These are phyloP conservation scores for Collybia sordida DNA, from an alignment of 768 basidiomycete species.

Conservation along the genomic window DNA sequence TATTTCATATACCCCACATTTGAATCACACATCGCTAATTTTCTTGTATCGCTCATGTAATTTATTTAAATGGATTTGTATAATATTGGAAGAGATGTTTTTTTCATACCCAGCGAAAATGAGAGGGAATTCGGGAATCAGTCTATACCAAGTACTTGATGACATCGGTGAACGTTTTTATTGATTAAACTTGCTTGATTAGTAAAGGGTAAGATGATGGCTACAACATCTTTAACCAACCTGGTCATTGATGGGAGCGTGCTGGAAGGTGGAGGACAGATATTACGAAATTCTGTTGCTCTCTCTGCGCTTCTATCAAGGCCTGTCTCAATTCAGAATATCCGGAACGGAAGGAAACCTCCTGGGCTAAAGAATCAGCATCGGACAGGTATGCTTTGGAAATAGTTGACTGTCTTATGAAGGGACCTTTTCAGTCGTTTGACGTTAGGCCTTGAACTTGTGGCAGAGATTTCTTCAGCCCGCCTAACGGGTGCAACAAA, in stretches of 20 bases:
- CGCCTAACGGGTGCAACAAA: constrained; percentile 52
- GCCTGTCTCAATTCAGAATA: constrained; percentile 58
- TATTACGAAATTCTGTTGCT: constrained; percentile 67
- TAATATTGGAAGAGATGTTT: too few relatives aligned
- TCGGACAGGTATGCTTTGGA: constrained; percentile 47
- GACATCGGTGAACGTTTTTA: not conserved
- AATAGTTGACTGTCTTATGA: not conserved
- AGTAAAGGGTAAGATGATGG: constrained; percentile 1
- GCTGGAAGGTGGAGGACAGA: constrained; percentile 68
- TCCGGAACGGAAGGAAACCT: constrained; percentile 55
- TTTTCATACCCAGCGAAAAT: too few relatives aligned
- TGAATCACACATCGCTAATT: not conserved
- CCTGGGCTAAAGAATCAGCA: constrained; percentile 77
- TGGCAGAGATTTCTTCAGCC: constrained; percentile 58
- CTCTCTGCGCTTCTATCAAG: constrained; percentile 65
- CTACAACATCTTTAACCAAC: constrained; percentile 19
- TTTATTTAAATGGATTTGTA: too few relatives aligned
- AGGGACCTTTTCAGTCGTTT: not conserved
- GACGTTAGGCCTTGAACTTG: constrained; percentile 59
- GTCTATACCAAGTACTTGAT: too few relatives aligned
- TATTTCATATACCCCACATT: not conserved
- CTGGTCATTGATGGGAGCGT: constrained; percentile 45
- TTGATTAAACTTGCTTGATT: not conserved
- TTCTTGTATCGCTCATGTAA: too few relatives aligned
- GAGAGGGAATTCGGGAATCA: too few relatives aligned